Conservation (phyloP, 2,329 filamentous ascomycete genomes). For the Pseudogymnoascus verrucosus region DNA sequence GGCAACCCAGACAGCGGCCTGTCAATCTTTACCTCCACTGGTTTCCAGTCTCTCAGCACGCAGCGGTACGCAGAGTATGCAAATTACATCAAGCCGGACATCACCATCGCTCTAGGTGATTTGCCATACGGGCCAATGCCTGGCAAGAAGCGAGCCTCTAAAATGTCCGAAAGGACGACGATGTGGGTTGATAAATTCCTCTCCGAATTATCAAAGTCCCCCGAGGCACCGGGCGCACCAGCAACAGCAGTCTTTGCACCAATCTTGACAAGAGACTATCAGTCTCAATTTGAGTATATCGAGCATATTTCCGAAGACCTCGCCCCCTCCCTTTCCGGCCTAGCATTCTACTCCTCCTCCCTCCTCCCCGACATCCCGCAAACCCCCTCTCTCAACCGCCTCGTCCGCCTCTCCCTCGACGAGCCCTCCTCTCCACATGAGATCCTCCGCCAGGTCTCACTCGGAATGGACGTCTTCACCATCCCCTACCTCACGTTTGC, state of each 20-base stretch:
- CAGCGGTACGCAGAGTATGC: conserved; percentile 61
- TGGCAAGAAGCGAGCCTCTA: conserved; percentile 64
- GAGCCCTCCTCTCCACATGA: conserved; percentile 64
- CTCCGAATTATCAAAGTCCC: conserved; percentile 31
- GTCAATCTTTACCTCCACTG: conserved; percentile 76
- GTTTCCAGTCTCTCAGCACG: conserved; percentile 64
- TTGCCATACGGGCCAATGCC: conserved; percentile 49
- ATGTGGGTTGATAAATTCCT: conserved; percentile 69
- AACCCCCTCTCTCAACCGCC: conserved; percentile 43
- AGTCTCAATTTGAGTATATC: conserved; percentile 74
- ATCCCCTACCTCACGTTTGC: conserved; percentile 65
- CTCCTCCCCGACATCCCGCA: conserved; percentile 59
- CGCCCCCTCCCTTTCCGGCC: conserved; percentile 48
- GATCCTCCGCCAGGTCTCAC: conserved; percentile 63
- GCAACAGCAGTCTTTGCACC: conserved; percentile 49
- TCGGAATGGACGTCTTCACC: conserved; percentile 74
- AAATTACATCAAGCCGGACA: conserved; percentile 64
- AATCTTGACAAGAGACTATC: conserved; percentile 65
- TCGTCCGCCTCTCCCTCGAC: conserved; percentile 71
- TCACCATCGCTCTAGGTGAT: conserved; percentile 72
- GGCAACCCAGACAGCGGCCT: conserved; percentile 65
- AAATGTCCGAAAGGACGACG: conserved; percentile 82
- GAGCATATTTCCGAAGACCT: conserved; percentile 61
- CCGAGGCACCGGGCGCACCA: conserved; percentile 22
- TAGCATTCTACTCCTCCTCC: conserved; percentile 72